Base-by-base conservation (phyloP, 257 asterid species). In the Galeopsis tetrahit region DNA sequence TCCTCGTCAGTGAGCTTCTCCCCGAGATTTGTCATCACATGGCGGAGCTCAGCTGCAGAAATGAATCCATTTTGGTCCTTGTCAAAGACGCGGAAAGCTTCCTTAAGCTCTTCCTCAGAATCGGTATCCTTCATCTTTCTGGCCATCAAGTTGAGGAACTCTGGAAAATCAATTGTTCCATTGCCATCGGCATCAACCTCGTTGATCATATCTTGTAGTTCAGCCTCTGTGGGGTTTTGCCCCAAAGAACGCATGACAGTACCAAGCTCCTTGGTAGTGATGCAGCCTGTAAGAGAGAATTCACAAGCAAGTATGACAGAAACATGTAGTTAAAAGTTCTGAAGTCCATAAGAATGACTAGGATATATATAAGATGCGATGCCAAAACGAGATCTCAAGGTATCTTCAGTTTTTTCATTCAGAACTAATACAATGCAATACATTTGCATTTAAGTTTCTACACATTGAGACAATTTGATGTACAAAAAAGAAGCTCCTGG, bases 171-270 rank as follows among this genome's bases (percentile, higher is more conserved):
- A 33, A 90, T 90, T 34, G 97, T 90, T 49, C 97, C 97, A 44
- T 90, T 90, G 31, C 97, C 95, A 75, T 90, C 97, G 56, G 90
- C 95, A 77, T 90, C 97, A 63, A 90, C 97, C 75, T 90, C 97
- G 9, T 90, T 88, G 81, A 90, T 88, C 97, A 90, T 90, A 63
- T 87, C 92, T 81, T 90, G 95, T 62, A 90, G 96, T 83, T 90
- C 96, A 59, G 90, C 96, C 85, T 90, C 97, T 0, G 97, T 90
- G n/a, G 97, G 97, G 62, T 88, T 90, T 77, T 88, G 97, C 35
- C 97, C 97, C 79, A 88, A 73, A 6, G 96, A 90, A 61, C 96
- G 86, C 97, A 90, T 90, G 49, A 88, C 96, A 0, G 96, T 88
- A 55, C 97, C 97, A 52, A 90, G 91, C 85, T 90, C 97, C 89